Conservation (phyloP, 2,329 filamentous ascomycete genomes). For the Xylaria sp. region DNA sequence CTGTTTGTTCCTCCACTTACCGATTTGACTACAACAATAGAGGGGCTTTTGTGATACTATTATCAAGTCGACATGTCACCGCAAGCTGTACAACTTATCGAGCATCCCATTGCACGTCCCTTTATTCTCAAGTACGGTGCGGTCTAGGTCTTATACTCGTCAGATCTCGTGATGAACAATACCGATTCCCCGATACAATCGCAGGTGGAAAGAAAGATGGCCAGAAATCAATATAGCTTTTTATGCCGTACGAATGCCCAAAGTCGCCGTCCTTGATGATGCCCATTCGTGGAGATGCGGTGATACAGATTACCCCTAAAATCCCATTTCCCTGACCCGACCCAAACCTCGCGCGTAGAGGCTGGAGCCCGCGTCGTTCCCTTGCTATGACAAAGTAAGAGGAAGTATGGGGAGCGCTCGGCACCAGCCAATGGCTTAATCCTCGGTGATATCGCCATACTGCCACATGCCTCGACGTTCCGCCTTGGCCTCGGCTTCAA, state of each 20-base stretch:
- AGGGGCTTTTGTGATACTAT: too few relatives aligned
- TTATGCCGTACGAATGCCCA: constrained; percentile 9
- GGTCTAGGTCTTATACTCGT: neutral
- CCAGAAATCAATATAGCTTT: constrained; percentile 11
- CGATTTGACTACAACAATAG: too few relatives aligned
- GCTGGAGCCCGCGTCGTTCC: neutral
- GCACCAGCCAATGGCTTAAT: constrained; percentile 53
- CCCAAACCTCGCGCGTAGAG: constrained; percentile 7
- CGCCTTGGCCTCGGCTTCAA: constrained; percentile 79
- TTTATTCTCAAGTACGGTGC: constrained; percentile 1
- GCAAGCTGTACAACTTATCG: too few relatives aligned
- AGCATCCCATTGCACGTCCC: too few relatives aligned
- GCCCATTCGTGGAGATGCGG: constrained; percentile 5
- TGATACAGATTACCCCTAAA: constrained; percentile 13
- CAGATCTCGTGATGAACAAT: neutral
- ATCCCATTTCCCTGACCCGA: constrained; percentile 1
- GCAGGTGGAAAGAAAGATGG: neutral
- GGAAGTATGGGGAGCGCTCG: neutral
- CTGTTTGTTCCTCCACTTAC: too few relatives aligned
- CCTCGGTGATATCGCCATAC: constrained; percentile 95
- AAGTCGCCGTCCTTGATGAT: constrained; percentile 1
- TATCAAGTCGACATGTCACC: too few relatives aligned
- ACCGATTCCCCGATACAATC: constrained; percentile 3
- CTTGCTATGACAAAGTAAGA: neutral
- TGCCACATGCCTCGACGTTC: constrained; percentile 92